Percentiles rank a stretch among this genome's conserved stretches.
Conservation (phyloP, 106 monocot genomes). For the Dendrobium chrysotoxum region DNA sequence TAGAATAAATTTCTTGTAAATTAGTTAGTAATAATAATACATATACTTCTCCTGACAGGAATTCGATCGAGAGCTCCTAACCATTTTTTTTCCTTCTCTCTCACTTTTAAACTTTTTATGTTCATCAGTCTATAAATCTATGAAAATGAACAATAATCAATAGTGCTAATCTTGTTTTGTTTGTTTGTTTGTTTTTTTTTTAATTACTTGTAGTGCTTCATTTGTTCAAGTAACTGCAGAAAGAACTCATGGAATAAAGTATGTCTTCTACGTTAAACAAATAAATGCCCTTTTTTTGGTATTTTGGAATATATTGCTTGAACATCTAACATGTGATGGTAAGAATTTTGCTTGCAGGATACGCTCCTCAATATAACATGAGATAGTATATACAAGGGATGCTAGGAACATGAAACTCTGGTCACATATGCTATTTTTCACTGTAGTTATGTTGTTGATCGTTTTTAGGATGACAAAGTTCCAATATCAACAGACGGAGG, state of each 20-base stretch:
- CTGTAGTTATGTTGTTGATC: slow-evolving; percentile 31
- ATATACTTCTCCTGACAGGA: too few relatives aligned
- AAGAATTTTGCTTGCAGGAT: neutral
- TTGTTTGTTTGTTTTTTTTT: neutral
- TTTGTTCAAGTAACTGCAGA: neutral
- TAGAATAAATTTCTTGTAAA: too few relatives aligned
- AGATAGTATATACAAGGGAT: slow-evolving; percentile 11
- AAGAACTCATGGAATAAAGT: neutral
- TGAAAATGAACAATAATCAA: neutral
- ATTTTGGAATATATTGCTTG: neutral
- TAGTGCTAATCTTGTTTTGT: neutral
- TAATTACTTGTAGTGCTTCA: neutral
- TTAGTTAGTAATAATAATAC: too few relatives aligned
- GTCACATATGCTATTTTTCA: slow-evolving; percentile 25
- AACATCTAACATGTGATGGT: neutral
- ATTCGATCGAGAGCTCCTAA: too few relatives aligned
- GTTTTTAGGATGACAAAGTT: slow-evolving; percentile 45
- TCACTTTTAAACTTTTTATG: neutral
- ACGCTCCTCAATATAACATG: neutral
- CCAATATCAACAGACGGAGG: slow-evolving; percentile 60
- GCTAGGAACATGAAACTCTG: slow-evolving; percentile 33
- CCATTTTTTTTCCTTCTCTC: too few relatives aligned
- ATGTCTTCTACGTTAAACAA: too few relatives aligned
- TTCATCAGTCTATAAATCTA: neutral
- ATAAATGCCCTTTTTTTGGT: neutral